Evolutionary conservation across 2,329 filamentous ascomycete genomes (phyloP), one percentile per base, ranked within the genome.

Genomic region (Colletotrichum australisinense): DNA sequence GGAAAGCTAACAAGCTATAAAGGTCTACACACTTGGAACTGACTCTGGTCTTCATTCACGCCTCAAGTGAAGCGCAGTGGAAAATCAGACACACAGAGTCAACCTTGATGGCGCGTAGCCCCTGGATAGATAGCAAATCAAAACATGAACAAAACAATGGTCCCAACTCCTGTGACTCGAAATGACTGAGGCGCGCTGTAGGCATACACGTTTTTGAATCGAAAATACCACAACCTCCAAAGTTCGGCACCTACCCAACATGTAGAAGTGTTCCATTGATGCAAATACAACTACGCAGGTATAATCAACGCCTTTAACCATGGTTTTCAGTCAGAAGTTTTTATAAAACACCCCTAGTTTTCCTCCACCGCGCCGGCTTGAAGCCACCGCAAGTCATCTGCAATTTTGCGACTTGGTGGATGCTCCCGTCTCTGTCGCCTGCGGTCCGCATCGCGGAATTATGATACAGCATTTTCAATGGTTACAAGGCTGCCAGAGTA

Each of bases 381-480:
- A 11, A 19, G 46, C 30, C 52, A 14, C 62, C 30, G 49, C 49
- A 64, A 64, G 62, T 55, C 35, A 24, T 22, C 28, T 32, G 32
- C 49, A 49, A 7, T 26, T 38, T 28, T 49, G 64, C 55, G 55
- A 67, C n/a, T 46, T 11, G 30, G 28, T 62, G 46, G 60, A 52
- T 52, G 55, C 67, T n/a, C 62, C 67, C 65, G 63, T 53, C 59
- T 59, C 16, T 16, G 60, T 38, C 57, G 60, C 49, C 60, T 56
- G 38, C 42, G 55, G 60, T 49, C 60, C 60, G 38, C 42, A 46
- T 63, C 67, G 46, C 58, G 55, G 62, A 66, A 71, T 62, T 73
- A 73, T 73, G 71, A 60, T 73, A 73, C 69, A 60, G 30, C 63
- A 65, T 46, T 60, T 38, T 67, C 58, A 19, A 35, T 72, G 72